phyloP scores from a whole-genome alignment of 2,329 filamentous ascomycete species.

The Ophiostoma sp. region DNA sequence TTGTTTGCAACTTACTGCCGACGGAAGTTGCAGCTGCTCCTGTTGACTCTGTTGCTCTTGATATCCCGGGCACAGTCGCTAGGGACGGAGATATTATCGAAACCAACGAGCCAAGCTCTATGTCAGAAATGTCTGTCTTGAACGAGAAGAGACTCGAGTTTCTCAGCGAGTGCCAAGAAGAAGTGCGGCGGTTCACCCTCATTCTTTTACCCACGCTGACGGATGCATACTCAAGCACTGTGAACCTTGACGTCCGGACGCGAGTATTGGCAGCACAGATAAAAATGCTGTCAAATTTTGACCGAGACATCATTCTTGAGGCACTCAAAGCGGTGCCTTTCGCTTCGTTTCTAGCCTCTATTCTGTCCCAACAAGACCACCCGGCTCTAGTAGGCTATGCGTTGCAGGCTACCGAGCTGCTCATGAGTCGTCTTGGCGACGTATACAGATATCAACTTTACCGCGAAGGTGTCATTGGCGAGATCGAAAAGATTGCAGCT shows the following conservation, averaged over 20 bases:
- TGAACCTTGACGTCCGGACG: conserved; percentile 90
- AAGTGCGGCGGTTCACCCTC: conserved; percentile 88
- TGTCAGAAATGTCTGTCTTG: conserved; percentile 53
- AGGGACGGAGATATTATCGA: too few relatives aligned
- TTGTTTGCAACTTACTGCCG: conserved; percentile 84
- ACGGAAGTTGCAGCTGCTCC: neutral
- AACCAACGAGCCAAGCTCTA: conserved; percentile 41
- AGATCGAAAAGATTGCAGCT: conserved; percentile 78
- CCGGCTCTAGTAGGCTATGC: conserved; percentile 81
- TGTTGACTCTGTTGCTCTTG: conserved; percentile 44
- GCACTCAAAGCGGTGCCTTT: conserved; percentile 87
- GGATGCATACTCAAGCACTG: conserved; percentile 95
- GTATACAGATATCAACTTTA: conserved; percentile 97
- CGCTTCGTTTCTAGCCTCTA: conserved; percentile 91
- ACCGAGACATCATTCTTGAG: conserved; percentile 79
- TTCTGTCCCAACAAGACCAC: conserved; percentile 93
- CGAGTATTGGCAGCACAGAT: conserved; percentile 94
- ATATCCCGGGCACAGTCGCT: neutral
- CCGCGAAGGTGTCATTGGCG: conserved; percentile 89
- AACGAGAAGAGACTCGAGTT: conserved; percentile 82
- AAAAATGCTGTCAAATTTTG: conserved; percentile 97
- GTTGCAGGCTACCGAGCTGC: conserved; percentile 83
- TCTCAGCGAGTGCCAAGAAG: conserved; percentile 75
- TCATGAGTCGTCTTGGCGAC: conserved; percentile 78
- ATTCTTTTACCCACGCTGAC: conserved; percentile 94